Percentiles rank a stretch among this genome's conserved stretches.
These are phyloP conservation scores for Coleophoma crateriformis DNA, from an alignment of 2,329 filamentous ascomycete genomes.

Conservation along the genomic window DNA sequence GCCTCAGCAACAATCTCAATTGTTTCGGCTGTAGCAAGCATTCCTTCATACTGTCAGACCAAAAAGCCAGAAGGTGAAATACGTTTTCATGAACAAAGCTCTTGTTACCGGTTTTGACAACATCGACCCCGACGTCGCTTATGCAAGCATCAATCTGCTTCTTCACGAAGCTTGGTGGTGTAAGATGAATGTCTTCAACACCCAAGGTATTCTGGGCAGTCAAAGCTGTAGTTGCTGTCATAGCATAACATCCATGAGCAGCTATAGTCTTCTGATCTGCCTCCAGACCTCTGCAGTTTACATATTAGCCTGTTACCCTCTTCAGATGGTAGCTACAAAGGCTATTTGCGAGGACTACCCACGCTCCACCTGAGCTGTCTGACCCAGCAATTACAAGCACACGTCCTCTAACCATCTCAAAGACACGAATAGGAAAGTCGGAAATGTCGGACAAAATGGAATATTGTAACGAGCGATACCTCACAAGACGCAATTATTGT, in stretches of 20 bases:
- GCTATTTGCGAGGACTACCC: slow-evolving; percentile 31
- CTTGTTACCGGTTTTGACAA: slow-evolving; percentile 78
- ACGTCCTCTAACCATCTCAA: slow-evolving; percentile 31
- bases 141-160: slow-evolving; percentile 84
- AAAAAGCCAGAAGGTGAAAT: neutral
- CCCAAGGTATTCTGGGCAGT: slow-evolving; percentile 94
- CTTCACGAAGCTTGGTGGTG: slow-evolving; percentile 71
- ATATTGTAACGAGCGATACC: no score
- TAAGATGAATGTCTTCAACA: slow-evolving; percentile 73
- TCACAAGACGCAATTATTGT: no score
- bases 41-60: slow-evolving; percentile 47
- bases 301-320: neutral
- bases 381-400: slow-evolving; percentile 69
- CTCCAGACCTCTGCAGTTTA: slow-evolving; percentile 68
- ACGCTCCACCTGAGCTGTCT: slow-evolving; percentile 72
- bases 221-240: slow-evolving; percentile 90
- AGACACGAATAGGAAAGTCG: no score
- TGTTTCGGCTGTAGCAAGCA: slow-evolving; percentile 71
- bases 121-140: slow-evolving; percentile 80
- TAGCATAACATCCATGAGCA: slow-evolving; percentile 88
- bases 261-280: slow-evolving; percentile 94
- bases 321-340: slow-evolving; percentile 2
- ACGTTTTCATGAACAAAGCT: neutral
- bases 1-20: slow-evolving; percentile 63
- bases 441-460: no score